Evolutionary conservation across 495 filamentous ascomycete genomes (phyloP).

Genomic region (Penicillium dipodomyicola): DNA sequence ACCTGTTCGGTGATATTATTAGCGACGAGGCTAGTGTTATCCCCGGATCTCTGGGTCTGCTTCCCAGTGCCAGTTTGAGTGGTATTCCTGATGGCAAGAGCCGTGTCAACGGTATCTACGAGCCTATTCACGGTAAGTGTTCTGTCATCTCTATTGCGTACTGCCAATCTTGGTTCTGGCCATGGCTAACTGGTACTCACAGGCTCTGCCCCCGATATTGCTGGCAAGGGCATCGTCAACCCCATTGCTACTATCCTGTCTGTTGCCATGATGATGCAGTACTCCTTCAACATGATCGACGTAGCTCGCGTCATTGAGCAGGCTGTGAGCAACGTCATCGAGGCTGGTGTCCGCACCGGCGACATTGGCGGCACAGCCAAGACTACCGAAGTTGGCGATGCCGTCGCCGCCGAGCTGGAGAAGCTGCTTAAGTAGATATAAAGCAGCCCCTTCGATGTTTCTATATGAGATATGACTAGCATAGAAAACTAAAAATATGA

Average conservation of each 20-base stretch:
- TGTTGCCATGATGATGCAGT: slow-evolving; percentile 56
- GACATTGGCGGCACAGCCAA: slow-evolving; percentile 55
- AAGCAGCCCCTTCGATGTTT: slow-evolving; percentile 10
- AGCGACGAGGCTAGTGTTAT: slow-evolving; percentile 96
- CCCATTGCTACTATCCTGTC: slow-evolving; percentile 58
- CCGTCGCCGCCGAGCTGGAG: slow-evolving; percentile 49
- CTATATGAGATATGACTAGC: slow-evolving; percentile 28
- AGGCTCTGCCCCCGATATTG: slow-evolving; percentile 60
- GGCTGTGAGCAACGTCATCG: slow-evolving; percentile 53
- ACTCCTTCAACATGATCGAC: slow-evolving; percentile 49
- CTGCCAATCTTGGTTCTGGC: neutral
- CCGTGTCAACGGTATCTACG: slow-evolving; percentile 75
- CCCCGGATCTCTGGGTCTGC: slow-evolving; percentile 82
- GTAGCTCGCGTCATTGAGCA: slow-evolving; percentile 52
- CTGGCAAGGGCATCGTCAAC: slow-evolving; percentile 83
- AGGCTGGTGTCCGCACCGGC: slow-evolving; percentile 51
- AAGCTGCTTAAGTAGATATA: slow-evolving; percentile 42
- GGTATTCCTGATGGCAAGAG: slow-evolving; percentile 73
- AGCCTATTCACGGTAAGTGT: slow-evolving; percentile 88
- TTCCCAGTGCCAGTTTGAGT: slow-evolving; percentile 85
- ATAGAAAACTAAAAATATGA: slow-evolving; percentile 26
- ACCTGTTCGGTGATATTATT: slow-evolving; percentile 96
- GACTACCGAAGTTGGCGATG: slow-evolving; percentile 53
- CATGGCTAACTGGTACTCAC: slow-evolving; percentile 13
- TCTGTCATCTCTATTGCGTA: slow-evolving; percentile 8